A percentile compares a stretch with the other conserved stretches of the same genome.
These are phyloP conservation scores for Juncus inflexus DNA, from an alignment of 176 grass and related monocot genomes.

Conservation along the genomic window DNA sequence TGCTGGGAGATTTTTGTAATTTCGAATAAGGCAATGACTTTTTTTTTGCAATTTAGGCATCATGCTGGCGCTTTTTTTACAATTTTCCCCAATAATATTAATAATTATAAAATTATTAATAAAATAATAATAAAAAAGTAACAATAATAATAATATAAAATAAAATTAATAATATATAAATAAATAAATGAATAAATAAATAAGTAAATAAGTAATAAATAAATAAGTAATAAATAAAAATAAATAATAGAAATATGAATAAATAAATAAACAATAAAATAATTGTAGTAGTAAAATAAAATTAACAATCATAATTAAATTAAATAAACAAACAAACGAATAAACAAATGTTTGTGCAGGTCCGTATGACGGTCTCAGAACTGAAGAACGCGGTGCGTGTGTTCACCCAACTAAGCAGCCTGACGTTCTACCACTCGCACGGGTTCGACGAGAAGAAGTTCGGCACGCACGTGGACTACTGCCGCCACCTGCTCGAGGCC, in stretches of 20 bases:
- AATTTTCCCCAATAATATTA: not conserved
- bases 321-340: too few relatives aligned
- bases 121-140: too few relatives aligned
- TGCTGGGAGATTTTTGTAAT: too few relatives aligned
- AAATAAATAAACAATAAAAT: conserved; percentile 1
- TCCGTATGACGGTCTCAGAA: conserved; percentile 77
- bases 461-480: conserved; percentile 92
- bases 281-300: too few relatives aligned
- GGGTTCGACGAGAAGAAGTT: conserved; percentile 98
- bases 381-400: conserved; percentile 89
- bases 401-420: conserved; percentile 70
- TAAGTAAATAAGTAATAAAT: not conserved
- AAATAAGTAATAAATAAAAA: not conserved
- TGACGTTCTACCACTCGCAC: conserved; percentile 74
- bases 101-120: too few relatives aligned
- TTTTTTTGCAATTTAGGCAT: too few relatives aligned
- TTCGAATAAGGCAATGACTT: too few relatives aligned
- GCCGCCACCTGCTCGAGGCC: conserved; percentile 89
- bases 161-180: not conserved
- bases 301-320: not conserved
- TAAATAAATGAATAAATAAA: conserved; percentile 3
- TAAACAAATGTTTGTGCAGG: conserved; percentile 19
- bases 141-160: not conserved
- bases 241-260: not conserved
- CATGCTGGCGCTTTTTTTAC: too few relatives aligned